phyloP scores from a whole-genome alignment of 2,329 filamentous ascomycete species.

The Microsporum audouinii region DNA sequence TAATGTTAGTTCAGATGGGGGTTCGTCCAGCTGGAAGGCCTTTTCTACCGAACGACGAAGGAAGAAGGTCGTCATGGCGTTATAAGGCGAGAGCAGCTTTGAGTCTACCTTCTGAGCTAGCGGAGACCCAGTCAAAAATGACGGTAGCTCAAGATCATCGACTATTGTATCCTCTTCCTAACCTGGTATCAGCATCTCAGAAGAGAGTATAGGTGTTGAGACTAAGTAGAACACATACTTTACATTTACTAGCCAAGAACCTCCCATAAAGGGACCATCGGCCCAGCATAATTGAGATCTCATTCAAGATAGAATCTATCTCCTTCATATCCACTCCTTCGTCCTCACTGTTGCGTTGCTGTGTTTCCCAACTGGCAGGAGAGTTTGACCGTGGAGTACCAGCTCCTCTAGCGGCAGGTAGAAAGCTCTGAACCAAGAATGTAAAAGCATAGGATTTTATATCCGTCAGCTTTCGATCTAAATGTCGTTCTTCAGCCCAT shows the following conservation, averaged over 20 bases:
- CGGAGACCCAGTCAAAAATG: slow-evolving; percentile 66
- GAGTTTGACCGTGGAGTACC: slow-evolving; percentile 62
- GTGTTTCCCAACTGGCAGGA: slow-evolving; percentile 52
- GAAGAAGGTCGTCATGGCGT: slow-evolving; percentile 89
- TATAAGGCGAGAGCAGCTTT: slow-evolving; percentile 70
- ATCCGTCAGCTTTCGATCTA: slow-evolving; percentile 81
- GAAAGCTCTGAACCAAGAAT: slow-evolving; percentile 88
- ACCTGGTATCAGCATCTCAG: neutral
- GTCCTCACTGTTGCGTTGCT: slow-evolving; percentile 60
- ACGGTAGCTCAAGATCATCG: slow-evolving; percentile 51
- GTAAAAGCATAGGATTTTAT: slow-evolving; percentile 97
- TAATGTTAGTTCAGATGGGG: slow-evolving; percentile 66
- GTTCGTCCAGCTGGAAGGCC: slow-evolving; percentile 91
- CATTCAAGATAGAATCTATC: slow-evolving; percentile 73
- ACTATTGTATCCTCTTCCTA: slow-evolving; percentile 7
- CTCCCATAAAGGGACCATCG: slow-evolving; percentile 86
- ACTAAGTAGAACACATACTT: slow-evolving; percentile 41
- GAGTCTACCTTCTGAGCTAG: slow-evolving; percentile 66
- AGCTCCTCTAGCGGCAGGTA: slow-evolving; percentile 56
- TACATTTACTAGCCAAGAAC: slow-evolving; percentile 79
- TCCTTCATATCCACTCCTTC: slow-evolving; percentile 96
- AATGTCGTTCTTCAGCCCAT: slow-evolving; percentile 77
- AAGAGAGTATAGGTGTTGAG: slow-evolving; percentile 9
- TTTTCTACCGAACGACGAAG: slow-evolving; percentile 93
- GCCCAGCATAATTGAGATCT: slow-evolving; percentile 83